Evolutionary conservation across 371 early-diverging fungal species (phyloP).

Genomic region (Mucor plumbeus): DNA sequence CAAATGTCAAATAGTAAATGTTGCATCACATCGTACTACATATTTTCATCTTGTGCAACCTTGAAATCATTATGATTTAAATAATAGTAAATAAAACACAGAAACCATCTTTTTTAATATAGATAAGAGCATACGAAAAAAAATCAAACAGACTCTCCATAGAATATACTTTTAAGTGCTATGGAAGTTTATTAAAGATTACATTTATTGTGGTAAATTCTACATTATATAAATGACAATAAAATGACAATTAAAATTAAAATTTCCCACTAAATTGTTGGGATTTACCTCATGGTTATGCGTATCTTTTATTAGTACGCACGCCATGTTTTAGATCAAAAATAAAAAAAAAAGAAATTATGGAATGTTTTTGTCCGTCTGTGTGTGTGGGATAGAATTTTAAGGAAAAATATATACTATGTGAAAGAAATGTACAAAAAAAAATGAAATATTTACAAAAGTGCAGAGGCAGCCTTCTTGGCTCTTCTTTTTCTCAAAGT

Average conservation of each 20-base stretch:
- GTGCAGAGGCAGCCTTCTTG: conserved; percentile 25
- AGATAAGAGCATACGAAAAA: background rate
- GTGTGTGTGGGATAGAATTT: background rate
- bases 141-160: background rate
- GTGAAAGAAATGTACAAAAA: background rate
- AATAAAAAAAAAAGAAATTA: background rate
- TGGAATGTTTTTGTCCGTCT: background rate
- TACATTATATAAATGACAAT: background rate
- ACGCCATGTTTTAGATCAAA: background rate
- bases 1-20: background rate
- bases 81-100: background rate
- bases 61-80: background rate
- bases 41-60: background rate
- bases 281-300: conserved; percentile 8
- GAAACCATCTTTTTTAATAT: background rate
- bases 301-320: background rate
- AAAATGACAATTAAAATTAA: background rate
- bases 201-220: too few species aligned
- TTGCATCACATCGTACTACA: background rate
- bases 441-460: background rate
- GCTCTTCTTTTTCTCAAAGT: conserved; percentile 61
- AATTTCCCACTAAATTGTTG: conserved; percentile 3
- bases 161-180: background rate
- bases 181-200: too few species aligned
- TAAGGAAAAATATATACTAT: background rate